A percentile compares a stretch with the other conserved stretches of the same genome.
These are phyloP conservation scores for Clitopilus hobsonii DNA, from an alignment of 768 basidiomycete genomes.

Conservation along the genomic window DNA sequence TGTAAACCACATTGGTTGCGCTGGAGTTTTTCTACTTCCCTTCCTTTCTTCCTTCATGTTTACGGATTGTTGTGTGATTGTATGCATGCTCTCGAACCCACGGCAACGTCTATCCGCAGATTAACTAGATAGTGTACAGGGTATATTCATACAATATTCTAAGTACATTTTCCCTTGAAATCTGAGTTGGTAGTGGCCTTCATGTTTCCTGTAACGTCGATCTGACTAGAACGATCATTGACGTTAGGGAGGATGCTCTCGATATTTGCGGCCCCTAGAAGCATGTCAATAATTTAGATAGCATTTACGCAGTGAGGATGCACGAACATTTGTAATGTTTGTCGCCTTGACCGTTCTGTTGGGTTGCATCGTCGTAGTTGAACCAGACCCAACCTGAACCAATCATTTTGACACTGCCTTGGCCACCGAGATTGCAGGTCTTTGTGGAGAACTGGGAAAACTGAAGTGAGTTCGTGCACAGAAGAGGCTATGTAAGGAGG, in stretches of 20 bases:
- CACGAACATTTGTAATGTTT: constrained; percentile 1
- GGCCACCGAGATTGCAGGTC: constrained; percentile 7
- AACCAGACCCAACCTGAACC: constrained; percentile 14
- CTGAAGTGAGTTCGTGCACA: neutral
- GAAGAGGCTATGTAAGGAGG: neutral
- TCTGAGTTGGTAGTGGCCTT: neutral
- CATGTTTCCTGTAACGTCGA: neutral
- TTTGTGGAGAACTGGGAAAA: constrained; percentile 1
- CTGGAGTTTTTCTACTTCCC: neutral
- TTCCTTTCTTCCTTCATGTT: neutral
- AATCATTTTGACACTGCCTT: constrained; percentile 6
- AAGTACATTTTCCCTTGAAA: neutral
- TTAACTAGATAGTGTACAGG: no score
- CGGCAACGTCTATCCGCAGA: no score
- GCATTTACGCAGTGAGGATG: no score
- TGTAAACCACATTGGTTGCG: constrained; percentile 18
- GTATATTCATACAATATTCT: neutral
- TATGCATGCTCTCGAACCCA: no score
- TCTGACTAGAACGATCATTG: neutral
- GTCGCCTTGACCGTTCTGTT: neutral
- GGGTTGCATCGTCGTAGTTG: constrained; percentile 7
- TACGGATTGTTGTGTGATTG: no score
- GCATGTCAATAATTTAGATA: no score
- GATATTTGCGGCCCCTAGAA: constrained; percentile 1
- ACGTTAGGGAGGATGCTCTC: neutral